These are phyloP conservation scores for Neurospora sp. DNA, from an alignment of 495 filamentous ascomycete species.

Conservation along the genomic window DNA sequence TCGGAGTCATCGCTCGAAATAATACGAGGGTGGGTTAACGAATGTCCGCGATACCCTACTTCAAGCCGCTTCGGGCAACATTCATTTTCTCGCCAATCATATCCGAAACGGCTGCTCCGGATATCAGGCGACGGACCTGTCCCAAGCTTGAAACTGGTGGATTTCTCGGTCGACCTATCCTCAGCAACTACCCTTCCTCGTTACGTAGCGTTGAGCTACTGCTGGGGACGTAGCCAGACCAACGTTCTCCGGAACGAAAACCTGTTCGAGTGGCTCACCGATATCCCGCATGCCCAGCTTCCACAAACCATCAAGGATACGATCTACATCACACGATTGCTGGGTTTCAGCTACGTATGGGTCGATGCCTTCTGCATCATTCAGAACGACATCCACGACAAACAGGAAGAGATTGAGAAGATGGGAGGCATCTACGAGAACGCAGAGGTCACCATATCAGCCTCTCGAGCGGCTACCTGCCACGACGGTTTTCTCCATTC, in stretches of 20 bases:
- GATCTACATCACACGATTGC: background rate
- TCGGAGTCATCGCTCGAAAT: background rate
- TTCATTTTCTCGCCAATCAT: background rate
- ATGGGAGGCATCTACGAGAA: constrained; percentile 1
- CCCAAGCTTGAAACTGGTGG: background rate
- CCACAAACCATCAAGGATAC: constrained; percentile 1
- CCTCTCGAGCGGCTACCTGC: background rate
- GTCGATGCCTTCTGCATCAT: constrained; percentile 2
- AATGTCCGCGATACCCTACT: background rate
- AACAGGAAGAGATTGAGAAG: background rate
- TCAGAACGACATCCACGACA: background rate
- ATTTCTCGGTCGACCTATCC: background rate
- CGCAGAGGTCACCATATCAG: background rate
- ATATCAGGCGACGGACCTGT: background rate
- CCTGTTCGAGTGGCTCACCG: background rate
- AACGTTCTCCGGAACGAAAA: background rate
- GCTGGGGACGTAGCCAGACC: background rate
- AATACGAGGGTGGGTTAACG: background rate
- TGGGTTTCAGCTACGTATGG: background rate
- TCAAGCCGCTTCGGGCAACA: background rate
- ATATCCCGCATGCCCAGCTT: background rate
- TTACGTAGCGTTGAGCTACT: background rate
- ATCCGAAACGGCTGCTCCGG: background rate
- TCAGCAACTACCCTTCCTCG: background rate
- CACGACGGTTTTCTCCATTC: background rate